phyloP scores from a whole-genome alignment of 768 basidiomycete genomes.

The Chalciporus pseudorubinellus region DNA sequence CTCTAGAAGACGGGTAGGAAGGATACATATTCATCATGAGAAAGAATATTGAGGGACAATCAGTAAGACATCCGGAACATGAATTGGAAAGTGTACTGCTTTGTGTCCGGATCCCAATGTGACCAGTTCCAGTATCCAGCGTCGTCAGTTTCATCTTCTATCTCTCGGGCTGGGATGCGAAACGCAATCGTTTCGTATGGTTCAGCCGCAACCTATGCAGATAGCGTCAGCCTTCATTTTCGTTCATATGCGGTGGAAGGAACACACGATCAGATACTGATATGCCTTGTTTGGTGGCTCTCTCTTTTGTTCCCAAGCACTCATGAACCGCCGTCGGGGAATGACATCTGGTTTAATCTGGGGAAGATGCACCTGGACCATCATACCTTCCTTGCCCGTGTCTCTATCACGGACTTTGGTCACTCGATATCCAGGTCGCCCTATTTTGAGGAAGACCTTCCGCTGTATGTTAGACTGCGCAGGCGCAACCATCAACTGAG shows the following conservation, averaged over 20 bases:
- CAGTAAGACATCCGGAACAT: constrained; percentile 70
- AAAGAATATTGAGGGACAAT: constrained; percentile 15
- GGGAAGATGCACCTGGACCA: constrained; percentile 95
- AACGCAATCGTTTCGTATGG: constrained; percentile 99
- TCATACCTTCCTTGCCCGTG: constrained; percentile 91
- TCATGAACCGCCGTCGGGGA: constrained; percentile 92
- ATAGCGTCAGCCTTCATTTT: constrained; percentile 29
- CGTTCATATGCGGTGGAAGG: background rate
- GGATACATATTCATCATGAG: constrained; percentile 3
- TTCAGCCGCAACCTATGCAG: constrained; percentile 88
- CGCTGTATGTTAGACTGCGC: constrained; percentile 76
- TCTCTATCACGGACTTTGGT: constrained; percentile 94
- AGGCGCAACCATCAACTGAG: constrained; percentile 85
- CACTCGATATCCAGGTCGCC: constrained; percentile 91
- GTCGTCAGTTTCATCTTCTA: constrained; percentile 92
- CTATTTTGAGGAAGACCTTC: constrained; percentile 97
- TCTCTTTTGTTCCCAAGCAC: constrained; percentile 94
- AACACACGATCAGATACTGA: constrained; percentile 92
- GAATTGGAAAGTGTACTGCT: constrained; percentile 97
- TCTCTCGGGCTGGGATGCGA: constrained; percentile 94
- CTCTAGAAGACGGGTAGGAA: background rate
- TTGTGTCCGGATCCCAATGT: constrained; percentile 99
- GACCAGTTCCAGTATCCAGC: constrained; percentile 96
- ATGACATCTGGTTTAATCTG: constrained; percentile 86
- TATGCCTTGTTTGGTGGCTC: constrained; percentile 95